phyloP scores from a whole-genome alignment of 495 filamentous ascomycete species.

The Cenococcum geophilum region DNA sequence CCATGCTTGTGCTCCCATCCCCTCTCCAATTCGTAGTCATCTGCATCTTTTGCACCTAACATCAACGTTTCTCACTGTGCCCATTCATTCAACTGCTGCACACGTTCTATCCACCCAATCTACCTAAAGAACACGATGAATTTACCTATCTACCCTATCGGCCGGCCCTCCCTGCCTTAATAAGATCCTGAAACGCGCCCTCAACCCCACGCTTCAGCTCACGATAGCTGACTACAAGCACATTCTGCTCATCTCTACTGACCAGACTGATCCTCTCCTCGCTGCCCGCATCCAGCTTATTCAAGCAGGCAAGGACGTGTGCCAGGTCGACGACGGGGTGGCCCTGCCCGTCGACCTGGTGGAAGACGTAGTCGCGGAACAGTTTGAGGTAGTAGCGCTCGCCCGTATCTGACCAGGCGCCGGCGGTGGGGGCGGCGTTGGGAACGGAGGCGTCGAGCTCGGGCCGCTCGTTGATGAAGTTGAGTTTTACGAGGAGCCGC shows the following conservation, averaged over 20 bases:
- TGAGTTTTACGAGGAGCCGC: slow-evolving; percentile 76
- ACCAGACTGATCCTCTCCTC: slow-evolving; percentile 81
- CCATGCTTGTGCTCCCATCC: no score
- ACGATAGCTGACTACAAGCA: slow-evolving; percentile 77
- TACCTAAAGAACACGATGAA: no score
- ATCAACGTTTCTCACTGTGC: no score
- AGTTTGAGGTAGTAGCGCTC: slow-evolving; percentile 87
- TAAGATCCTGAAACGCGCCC: slow-evolving; percentile 70
- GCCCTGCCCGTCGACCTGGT: slow-evolving; percentile 79
- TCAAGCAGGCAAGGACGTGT: slow-evolving; percentile 75
- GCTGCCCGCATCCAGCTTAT: slow-evolving; percentile 83
- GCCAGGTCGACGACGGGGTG: slow-evolving; percentile 75
- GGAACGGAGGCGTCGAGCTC: slow-evolving; percentile 63
- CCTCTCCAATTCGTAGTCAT: no score
- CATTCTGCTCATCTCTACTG: slow-evolving; percentile 83
- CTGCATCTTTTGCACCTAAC: no score
- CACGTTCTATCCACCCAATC: no score
- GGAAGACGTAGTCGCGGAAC: slow-evolving; percentile 95
- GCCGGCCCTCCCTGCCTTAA: slow-evolving; percentile 47
- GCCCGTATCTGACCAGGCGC: slow-evolving; percentile 74
- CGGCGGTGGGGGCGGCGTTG: slow-evolving; percentile 8
- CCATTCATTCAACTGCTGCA: no score
- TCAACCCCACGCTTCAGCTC: slow-evolving; percentile 77
- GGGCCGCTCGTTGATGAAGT: slow-evolving; percentile 78
- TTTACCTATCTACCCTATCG: not conserved